Base-by-base conservation (phyloP, 2,329 filamentous ascomycete species). In the Chaetomium globosum region DNA sequence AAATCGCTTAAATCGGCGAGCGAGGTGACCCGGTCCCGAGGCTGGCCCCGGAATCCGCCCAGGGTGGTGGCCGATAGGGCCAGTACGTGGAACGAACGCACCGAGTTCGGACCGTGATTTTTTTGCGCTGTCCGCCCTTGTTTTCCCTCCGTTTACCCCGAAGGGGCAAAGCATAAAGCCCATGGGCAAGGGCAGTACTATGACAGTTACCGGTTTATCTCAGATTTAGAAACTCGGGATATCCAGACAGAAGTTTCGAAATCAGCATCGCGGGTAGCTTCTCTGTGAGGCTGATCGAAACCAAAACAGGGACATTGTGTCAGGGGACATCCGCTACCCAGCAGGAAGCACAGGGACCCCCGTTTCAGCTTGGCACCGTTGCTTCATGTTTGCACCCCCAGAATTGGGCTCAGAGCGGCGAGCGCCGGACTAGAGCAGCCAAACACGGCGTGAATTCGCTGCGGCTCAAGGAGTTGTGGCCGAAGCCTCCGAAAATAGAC, bases 401-500 rank as follows among this genome's bases (percentile, higher is more conserved):
- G 1, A 21, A n/a, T 53, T 13, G 33, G 13, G 16, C 4, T 10
- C 12, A 28, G 26, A 33, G 39, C 31, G 31, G 23, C 46, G 31
- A 30, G 12, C 52, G 33, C 31, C 1, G 10, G 46, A 10, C 13
- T 23, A 4, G 9, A 30, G 23, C 23, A 31, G 30, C 43, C 23
- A 39, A 48, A 55, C n/a, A 19, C 16, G n/a, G 26, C 12, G 46
- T 16, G 36, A 23, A 13, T 48, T 28, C 28, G 9, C 23, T 46
- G 19, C 46, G 31, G 33, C 26, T 59, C 46, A n/a, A 3, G 21
- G 16, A 13, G 26, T 9, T 9, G 36, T 6, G 26, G n/a, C 9
- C 16, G 36, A 36, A 6, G 28, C 19, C 51, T 59, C 62, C 51
- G 51, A 7, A 36, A 64, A 56, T 60, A 60, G 62, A 49, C 39